Conservation (phyloP, 495 filamentous ascomycete genomes). For the Viridothelium virens region DNA sequence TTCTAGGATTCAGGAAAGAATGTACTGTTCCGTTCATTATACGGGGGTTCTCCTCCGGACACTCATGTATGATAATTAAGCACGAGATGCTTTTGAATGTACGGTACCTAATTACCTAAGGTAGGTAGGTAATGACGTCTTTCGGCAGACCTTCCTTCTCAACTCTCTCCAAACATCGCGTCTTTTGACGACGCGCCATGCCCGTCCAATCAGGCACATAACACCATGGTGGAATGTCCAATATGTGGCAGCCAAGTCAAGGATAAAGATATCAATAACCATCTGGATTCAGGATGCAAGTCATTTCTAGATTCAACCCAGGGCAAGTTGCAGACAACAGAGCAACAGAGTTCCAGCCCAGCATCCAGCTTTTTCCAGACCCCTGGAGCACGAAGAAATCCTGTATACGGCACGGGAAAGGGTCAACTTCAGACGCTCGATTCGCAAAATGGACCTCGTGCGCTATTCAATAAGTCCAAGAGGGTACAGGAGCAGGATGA, state of each 20-base stretch:
- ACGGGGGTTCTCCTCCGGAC: background rate
- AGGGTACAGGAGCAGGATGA: slow-evolving; percentile 36
- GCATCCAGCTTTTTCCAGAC: slow-evolving; percentile 75
- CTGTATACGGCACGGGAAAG: slow-evolving; percentile 14
- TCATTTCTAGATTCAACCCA: slow-evolving; percentile 46
- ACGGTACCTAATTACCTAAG: background rate
- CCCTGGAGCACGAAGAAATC: slow-evolving; percentile 45
- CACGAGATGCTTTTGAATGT: background rate
- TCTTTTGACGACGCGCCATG: background rate
- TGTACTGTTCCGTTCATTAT: background rate
- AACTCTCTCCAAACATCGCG: background rate
- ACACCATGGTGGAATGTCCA: slow-evolving; percentile 71
- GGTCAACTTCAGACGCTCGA: slow-evolving; percentile 5
- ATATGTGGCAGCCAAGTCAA: slow-evolving; percentile 74
- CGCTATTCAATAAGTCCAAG: slow-evolving; percentile 26
- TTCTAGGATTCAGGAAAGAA: background rate
- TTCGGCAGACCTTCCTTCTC: background rate
- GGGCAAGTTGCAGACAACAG: slow-evolving; percentile 33
- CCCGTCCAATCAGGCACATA: background rate
- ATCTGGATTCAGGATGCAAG: slow-evolving; percentile 77
- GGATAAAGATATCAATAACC: slow-evolving; percentile 72
- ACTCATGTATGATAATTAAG: background rate
- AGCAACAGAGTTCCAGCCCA: slow-evolving; percentile 39
- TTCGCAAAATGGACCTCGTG: slow-evolving; percentile 5
- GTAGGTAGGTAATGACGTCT: background rate